These are phyloP conservation scores for Hygrophila difformis DNA, from an alignment of 257 asterid genomes.

Conservation along the genomic window DNA sequence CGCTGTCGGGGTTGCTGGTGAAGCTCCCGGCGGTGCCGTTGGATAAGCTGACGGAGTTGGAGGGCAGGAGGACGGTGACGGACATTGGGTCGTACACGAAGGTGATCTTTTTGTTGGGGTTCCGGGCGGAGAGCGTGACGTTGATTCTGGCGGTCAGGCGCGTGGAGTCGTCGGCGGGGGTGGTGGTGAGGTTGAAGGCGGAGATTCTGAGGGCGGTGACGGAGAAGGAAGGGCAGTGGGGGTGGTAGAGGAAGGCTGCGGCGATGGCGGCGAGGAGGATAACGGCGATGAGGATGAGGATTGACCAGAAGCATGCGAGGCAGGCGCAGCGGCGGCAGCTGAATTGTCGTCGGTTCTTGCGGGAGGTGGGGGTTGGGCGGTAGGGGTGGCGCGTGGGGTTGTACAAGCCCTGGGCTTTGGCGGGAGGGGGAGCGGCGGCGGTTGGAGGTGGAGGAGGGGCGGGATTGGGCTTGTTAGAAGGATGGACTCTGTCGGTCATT, in stretches of 20 bases:
- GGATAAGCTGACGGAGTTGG: slow-evolving; percentile 30
- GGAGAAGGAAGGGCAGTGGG: slow-evolving; percentile 57
- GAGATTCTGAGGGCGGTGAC: slow-evolving; percentile 53
- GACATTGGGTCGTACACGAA: slow-evolving; percentile 45
- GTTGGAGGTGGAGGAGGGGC: slow-evolving; percentile 15
- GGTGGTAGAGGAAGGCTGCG: slow-evolving; percentile 74
- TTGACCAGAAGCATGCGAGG: slow-evolving; percentile 43
- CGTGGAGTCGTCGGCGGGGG: slow-evolving; percentile 57
- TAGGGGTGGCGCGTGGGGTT: slow-evolving; percentile 46
- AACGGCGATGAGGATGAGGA: slow-evolving; percentile 33
- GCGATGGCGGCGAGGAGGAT: slow-evolving; percentile 57
- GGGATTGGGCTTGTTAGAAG: slow-evolving; percentile 38
- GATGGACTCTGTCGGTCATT: slow-evolving; percentile 51
- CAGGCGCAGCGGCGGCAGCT: slow-evolving; percentile 47
- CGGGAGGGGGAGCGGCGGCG: slow-evolving; percentile 18
- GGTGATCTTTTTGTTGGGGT: slow-evolving; percentile 46
- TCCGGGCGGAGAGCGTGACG: slow-evolving; percentile 51
- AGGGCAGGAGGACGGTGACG: slow-evolving; percentile 22
- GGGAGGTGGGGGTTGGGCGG: slow-evolving; percentile 36
- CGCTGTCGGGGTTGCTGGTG: slow-evolving; percentile 28
- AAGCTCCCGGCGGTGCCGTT: slow-evolving; percentile 42
- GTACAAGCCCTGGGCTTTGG: slow-evolving; percentile 32
- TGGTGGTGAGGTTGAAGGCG: slow-evolving; percentile 58
- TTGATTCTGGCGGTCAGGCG: slow-evolving; percentile 53
- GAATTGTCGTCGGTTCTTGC: slow-evolving; percentile 22